These are phyloP conservation scores for Ampelomyces quisqualis DNA, from an alignment of 2,329 filamentous ascomycete species.

Conservation along the genomic window DNA sequence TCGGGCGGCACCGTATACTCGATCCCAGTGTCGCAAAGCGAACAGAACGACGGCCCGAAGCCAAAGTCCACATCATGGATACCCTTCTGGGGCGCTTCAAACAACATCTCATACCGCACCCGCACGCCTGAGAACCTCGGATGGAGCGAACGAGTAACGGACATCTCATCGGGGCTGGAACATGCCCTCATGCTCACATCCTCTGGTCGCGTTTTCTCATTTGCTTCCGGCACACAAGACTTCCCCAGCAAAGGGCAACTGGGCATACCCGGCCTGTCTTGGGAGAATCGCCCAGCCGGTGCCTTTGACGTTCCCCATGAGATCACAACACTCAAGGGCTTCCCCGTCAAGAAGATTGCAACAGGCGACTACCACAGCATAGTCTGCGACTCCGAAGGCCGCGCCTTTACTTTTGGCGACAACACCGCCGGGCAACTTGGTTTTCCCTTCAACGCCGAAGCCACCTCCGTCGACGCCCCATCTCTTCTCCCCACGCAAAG, in stretches of 20 bases:
- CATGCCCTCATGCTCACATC: constrained; percentile 85
- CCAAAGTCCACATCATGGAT: constrained; percentile 68
- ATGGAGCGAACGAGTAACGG: constrained; percentile 70
- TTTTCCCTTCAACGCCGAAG: constrained; percentile 66
- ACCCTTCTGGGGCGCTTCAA: constrained; percentile 67
- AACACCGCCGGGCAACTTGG: constrained; percentile 90
- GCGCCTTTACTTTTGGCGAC: constrained; percentile 85
- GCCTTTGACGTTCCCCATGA: constrained; percentile 82
- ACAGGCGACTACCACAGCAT: constrained; percentile 85
- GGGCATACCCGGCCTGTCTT: constrained; percentile 79
- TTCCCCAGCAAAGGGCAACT: constrained; percentile 85
- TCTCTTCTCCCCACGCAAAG: constrained; percentile 68
- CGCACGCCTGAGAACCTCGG: constrained; percentile 65
- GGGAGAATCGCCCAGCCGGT: constrained; percentile 73
- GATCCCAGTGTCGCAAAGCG: constrained; percentile 71
- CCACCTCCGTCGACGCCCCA: constrained; percentile 67
- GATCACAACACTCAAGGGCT: constrained; percentile 68
- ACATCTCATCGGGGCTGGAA: constrained; percentile 77
- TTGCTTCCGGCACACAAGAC: constrained; percentile 74
- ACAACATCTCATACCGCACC: constrained; percentile 68
- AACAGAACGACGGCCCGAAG: constrained; percentile 68
- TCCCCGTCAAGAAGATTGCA: constrained; percentile 72
- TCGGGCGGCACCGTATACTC: constrained; percentile 80
- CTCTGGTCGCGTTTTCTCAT: constrained; percentile 81
- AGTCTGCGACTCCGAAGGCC: constrained; percentile 71